Evolutionary conservation across 768 basidiomycete genomes (phyloP).

Genomic region (Pilatotrama ljubarskyi): DNA sequence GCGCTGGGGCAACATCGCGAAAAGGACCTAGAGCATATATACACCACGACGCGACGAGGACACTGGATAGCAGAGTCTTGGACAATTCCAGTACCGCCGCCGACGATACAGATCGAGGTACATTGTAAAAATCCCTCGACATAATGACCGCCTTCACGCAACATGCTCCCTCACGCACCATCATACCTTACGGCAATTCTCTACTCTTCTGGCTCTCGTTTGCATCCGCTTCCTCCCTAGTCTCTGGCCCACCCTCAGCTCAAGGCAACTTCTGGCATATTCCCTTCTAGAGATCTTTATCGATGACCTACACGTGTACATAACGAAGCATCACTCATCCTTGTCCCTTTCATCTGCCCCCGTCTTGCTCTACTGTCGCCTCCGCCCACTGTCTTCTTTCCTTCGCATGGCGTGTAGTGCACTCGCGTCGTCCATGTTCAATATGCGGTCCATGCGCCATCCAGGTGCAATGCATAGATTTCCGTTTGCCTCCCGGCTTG

Average conservation of each 20-base stretch:
- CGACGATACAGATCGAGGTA: constrained; percentile 5
- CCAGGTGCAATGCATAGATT: neutral
- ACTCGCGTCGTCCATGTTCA: neutral
- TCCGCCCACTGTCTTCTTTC: neutral
- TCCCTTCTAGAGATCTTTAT: neutral
- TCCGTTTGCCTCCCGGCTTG: constrained; percentile 12
- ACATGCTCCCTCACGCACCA: constrained; percentile 4
- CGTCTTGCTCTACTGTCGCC: neutral
- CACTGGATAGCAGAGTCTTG: constrained; percentile 1
- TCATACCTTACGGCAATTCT: constrained; percentile 9
- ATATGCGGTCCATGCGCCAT: neutral
- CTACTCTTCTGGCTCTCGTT: neutral
- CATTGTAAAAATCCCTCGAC: constrained; percentile 1
- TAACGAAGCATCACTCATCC: neutral
- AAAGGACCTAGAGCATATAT: constrained; percentile 12
- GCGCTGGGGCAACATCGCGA: constrained; percentile 25
- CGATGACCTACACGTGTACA: neutral
- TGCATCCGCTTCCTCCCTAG: neutral
- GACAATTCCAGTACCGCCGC: constrained; percentile 8
- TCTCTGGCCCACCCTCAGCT: neutral
- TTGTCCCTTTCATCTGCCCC: neutral
- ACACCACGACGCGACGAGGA: constrained; percentile 3
- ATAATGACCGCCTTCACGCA: constrained; percentile 11
- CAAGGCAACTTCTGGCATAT: neutral
- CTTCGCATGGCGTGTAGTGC: neutral